Conservation (phyloP, 371 early-diverging fungal species). For the Mucor mucedo region DNA sequence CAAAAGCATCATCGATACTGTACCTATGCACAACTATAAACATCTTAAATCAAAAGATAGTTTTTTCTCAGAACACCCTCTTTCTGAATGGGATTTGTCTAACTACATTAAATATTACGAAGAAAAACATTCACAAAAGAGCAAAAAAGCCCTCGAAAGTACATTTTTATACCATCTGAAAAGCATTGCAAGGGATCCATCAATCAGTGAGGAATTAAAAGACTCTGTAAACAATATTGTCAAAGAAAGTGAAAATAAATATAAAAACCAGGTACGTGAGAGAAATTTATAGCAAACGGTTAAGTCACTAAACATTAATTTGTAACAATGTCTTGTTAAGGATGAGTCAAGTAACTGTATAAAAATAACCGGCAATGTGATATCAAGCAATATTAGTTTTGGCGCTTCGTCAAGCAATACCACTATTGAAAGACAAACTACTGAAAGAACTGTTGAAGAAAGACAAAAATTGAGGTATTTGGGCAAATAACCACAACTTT, state of each 20-base stretch:
- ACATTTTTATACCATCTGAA: constrained; percentile 19
- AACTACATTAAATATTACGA: constrained; percentile 22
- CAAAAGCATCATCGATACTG: constrained; percentile 2
- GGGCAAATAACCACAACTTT: constrained; percentile 12
- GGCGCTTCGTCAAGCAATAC: constrained; percentile 19
- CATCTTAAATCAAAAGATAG: constrained; percentile 17
- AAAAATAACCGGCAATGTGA: constrained; percentile 20
- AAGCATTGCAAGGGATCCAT: constrained; percentile 16
- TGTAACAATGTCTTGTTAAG: constrained; percentile 16
- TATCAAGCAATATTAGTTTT: constrained; percentile 16
- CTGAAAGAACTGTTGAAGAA: constrained; percentile 15
- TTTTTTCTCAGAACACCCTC: constrained; percentile 14
- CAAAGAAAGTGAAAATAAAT: constrained; percentile 20
- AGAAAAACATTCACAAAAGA: constrained; percentile 18
- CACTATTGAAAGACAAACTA: constrained; percentile 19
- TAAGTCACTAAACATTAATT: constrained; percentile 18
- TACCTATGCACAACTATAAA: constrained; percentile 14
- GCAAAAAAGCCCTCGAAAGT: constrained; percentile 18
- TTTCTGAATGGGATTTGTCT: constrained; percentile 15
- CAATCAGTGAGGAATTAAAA: constrained; percentile 21
- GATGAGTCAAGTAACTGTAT: constrained; percentile 18
- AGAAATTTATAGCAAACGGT: constrained; percentile 16
- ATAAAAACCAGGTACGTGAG: constrained; percentile 10
- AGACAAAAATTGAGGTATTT: constrained; percentile 18
- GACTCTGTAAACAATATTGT: constrained; percentile 12